Base-by-base conservation (phyloP, 768 basidiomycete species). In the Gloeophyllum trabeum region DNA sequence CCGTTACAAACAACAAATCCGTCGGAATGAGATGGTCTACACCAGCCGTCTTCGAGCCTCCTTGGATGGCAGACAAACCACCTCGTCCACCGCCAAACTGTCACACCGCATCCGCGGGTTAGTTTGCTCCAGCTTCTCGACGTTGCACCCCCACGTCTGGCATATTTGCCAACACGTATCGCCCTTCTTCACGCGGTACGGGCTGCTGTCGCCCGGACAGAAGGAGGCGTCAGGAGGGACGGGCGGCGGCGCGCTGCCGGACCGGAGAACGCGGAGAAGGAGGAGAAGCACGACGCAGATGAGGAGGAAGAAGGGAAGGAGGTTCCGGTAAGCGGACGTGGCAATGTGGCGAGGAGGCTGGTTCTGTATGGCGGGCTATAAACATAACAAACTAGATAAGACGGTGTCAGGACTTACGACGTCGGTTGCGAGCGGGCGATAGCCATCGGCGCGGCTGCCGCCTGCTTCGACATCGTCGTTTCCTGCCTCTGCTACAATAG, bases 91-190 rank as follows among this genome's bases (percentile, higher is more conserved):
- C 20, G 13, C 7, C 7, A 37, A 19, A 10, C 13, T 6, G 10
- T 37, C 10, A 21, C 36, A 37, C 10, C 7, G 7, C 10, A 37
- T 37, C 7, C 7, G 7, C 10, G 36, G 36, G 36, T 37, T 37
- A 10, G 20, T 21, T 6, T 37, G 10, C 7, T 10, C 7, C 10
- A 37, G 36, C 7, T 13, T 10, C 20, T 37, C 7, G 10, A 37
- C 36, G 10, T 37, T 21, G 20, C 10, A 10, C 10, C 20, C 20
- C 10, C 20, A 19, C 7, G 10, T 37, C 20, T 21, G 36, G 20
- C 10, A 37, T 3, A 49, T 43, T 14, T 34, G 21, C 48, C 48
- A 49, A 19, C 48, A 49, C 14, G 48, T 25, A 25, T 49, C 48
- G 4, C 48, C 48, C 7, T n/a, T 22, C 37, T 35, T 35, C 16